These are phyloP conservation scores for Cystofilobasidium capitatum DNA, from an alignment of 768 basidiomycete genomes.

Conservation along the genomic window DNA sequence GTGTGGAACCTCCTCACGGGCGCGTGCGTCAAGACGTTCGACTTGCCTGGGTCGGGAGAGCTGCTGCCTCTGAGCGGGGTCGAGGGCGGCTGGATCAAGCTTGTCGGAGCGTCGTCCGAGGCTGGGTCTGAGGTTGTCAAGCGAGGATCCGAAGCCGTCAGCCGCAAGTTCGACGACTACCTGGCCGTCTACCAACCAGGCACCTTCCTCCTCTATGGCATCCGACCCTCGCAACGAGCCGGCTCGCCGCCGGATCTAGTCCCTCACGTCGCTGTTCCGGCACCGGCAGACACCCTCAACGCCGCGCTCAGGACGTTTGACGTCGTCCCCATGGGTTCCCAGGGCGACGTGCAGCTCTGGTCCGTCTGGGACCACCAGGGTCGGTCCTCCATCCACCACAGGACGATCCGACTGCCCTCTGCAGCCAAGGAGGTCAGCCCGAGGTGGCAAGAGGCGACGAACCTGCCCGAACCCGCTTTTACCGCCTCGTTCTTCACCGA, in stretches of 20 bases:
- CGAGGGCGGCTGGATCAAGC: neutral
- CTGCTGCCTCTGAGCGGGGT: neutral
- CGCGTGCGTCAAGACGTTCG: slow-evolving; percentile 41
- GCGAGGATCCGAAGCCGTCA: neutral
- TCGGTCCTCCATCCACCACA: slow-evolving; percentile 57
- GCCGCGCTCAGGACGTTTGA: slow-evolving; percentile 20
- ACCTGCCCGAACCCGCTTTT: slow-evolving; percentile 5
- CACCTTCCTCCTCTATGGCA: slow-evolving; percentile 55
- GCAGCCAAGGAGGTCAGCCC: neutral
- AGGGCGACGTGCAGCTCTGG: slow-evolving; percentile 42
- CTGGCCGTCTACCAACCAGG: slow-evolving; percentile 70
- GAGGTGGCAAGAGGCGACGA: slow-evolving; percentile 1
- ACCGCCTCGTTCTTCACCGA: slow-evolving; percentile 84
- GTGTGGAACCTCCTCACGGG: slow-evolving; percentile 54
- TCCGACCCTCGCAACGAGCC: slow-evolving; percentile 29
- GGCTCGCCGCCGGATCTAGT: slow-evolving; percentile 33
- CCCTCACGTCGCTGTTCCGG: slow-evolving; percentile 47
- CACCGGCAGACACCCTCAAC: slow-evolving; percentile 50
- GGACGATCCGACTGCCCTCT: slow-evolving; percentile 41
- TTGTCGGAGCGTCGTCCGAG: neutral
- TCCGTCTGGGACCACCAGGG: slow-evolving; percentile 75
- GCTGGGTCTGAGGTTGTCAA: neutral
- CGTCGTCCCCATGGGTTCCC: neutral
- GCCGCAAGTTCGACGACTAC: slow-evolving; percentile 35
- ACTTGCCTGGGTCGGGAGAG: slow-evolving; percentile 26